Evolutionary conservation across 257 asterid genomes (phyloP), one percentile per base, ranked within the genome.

Genomic region (Nicotiana tomentosiformis): DNA sequence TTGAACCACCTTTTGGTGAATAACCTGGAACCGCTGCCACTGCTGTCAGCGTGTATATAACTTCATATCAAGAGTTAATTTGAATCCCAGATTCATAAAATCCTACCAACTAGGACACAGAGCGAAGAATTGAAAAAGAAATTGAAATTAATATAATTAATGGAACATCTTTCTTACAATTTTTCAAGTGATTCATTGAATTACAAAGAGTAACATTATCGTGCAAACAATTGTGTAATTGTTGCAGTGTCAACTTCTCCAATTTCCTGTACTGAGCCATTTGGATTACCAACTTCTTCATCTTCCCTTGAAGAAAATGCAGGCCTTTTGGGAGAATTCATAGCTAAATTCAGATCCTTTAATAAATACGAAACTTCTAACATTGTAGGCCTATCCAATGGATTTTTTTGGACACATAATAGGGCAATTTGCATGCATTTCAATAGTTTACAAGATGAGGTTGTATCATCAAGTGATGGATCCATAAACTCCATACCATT

Each of bases 381-480:
- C 89, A 86, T 84, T 49, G 86, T 68, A 14, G 90, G 90, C 60
- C 90, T 60, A 56, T 88, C 86, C 70, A 78, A 79, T 56, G 86
- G 77, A 68, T 77, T 60, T 77, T 84, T 85, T 82, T 88, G 88
- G 26, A 88, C 86, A 33, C 90, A 88, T 78, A 84, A 82, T 33
- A 86, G 78, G 15, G 88, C 88, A 66, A 86, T 85, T 66, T 86
- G 86, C 86, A 88, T 64, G 78, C 89, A 86, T 61, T 78, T 84
- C 81, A 82, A 35, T 69, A 86, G 68, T 82, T 86, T 86, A 57
- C 84, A 80, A 7, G 89, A 35, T 10, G 87, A 81, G 15, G 66
- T 4, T 33, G 85, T 57, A 77, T 88, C 85, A 77, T 86, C 85
- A 26, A 88, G 53, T 10, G 86, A 70, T 18, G 81, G 81, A 68